A percentile compares a stretch with the other conserved stretches of the same genome.
Evolutionary conservation across 768 basidiomycete genomes (phyloP).

Genomic region (Boletus rex-veris): DNA sequence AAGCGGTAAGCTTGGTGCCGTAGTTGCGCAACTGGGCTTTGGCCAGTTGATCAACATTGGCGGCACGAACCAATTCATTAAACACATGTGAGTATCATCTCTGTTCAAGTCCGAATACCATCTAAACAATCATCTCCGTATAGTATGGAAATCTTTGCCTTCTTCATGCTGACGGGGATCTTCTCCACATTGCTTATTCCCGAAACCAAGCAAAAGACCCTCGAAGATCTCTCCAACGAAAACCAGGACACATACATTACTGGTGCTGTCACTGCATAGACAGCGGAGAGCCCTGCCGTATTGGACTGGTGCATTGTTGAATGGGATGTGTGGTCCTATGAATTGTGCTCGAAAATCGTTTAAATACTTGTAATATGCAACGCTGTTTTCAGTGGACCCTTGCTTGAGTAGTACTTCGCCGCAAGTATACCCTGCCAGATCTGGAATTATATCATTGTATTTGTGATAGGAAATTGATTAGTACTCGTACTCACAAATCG

Average conservation of each 20-base stretch:
- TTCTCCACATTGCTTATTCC: slow-evolving; percentile 77
- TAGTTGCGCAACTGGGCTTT: slow-evolving; percentile 78
- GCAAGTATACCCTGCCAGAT: not conserved
- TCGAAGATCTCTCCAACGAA: slow-evolving; percentile 77
- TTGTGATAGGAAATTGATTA: not conserved
- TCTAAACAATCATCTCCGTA: slow-evolving; percentile 1
- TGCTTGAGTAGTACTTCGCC: not conserved
- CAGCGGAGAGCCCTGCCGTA: not conserved
- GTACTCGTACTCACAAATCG: not conserved
- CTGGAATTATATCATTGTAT: not conserved
- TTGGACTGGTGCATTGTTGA: not conserved
- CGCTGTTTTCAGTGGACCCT: not conserved
- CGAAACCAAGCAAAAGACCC: slow-evolving; percentile 64
- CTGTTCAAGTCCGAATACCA: not conserved
- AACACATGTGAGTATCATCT: slow-evolving; percentile 57
- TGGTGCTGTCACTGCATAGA: slow-evolving; percentile 15
- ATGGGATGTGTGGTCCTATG: not conserved
- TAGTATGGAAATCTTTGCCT: slow-evolving; percentile 75
- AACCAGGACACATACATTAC: slow-evolving; percentile 58
- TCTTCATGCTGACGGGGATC: slow-evolving; percentile 85
- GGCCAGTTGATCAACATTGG: slow-evolving; percentile 64
- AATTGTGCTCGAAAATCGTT: not conserved
- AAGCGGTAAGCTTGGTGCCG: slow-evolving; percentile 78
- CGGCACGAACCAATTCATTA: slow-evolving; percentile 55
- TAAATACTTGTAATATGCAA: slow-evolving; percentile 8